Percentiles rank a stretch among this genome's conserved stretches.
Evolutionary conservation across 768 basidiomycete genomes (phyloP).

Genomic region (Lactarius hengduanensis): DNA sequence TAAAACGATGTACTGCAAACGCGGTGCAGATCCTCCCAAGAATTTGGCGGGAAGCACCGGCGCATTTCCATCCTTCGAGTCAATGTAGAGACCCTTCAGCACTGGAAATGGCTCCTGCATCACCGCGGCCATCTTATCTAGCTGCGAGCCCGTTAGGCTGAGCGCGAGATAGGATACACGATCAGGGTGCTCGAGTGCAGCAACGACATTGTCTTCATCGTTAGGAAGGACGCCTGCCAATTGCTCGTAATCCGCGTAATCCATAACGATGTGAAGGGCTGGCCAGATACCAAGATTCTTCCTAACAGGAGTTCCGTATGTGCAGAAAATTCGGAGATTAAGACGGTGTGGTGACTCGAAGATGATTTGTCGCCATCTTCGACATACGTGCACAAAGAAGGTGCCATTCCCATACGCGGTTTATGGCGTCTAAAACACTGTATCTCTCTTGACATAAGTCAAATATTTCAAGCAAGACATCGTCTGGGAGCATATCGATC

Average conservation of each 20-base stretch:
- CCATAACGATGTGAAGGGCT: background rate
- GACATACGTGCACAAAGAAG: background rate
- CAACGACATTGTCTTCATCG: background rate
- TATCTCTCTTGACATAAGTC: background rate
- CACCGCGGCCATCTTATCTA: background rate
- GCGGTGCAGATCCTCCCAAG: background rate
- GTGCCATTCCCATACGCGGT: too few relatives aligned
- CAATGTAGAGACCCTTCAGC: background rate
- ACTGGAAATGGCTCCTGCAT: background rate
- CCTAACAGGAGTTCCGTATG: background rate
- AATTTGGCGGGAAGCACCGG: background rate
- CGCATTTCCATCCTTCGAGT: too few relatives aligned
- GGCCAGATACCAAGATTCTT: background rate
- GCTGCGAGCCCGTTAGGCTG: background rate
- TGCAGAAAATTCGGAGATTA: background rate
- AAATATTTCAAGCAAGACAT: background rate
- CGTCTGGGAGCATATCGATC: background rate
- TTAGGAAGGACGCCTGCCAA: too few relatives aligned
- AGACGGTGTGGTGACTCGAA: background rate
- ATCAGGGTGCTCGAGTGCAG: background rate
- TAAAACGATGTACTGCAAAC: background rate
- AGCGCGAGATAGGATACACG: background rate
- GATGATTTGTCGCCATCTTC: background rate
- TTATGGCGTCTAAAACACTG: too few relatives aligned
- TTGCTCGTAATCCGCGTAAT: too few relatives aligned